Evolutionary conservation across 176 grass and related monocot species (phyloP), one percentile per base, ranked within the genome.

Genomic region (Avena insularis): DNA sequence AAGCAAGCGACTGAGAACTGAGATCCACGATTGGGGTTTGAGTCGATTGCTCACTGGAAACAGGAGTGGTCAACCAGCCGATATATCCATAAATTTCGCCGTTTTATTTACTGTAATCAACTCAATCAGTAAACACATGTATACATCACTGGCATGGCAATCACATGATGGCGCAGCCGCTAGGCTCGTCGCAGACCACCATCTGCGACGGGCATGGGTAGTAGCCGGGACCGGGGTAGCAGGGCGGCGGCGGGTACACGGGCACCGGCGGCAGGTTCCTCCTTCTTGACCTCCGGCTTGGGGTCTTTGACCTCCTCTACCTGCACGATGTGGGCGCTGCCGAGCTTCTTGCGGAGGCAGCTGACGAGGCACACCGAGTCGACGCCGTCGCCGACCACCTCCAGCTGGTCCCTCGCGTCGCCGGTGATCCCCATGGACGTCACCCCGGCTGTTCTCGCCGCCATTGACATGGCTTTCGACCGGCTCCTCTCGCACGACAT

Each of bases 401-500:
- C 80, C 27, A 90, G 71, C 15, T 60, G 83, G 19, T 87, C 78
- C 74, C 66, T 87, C n/a, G 73, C 43, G 8, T 90, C 80, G 3
- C 84, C 81, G 35, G 79, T 60, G 14, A 92, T 4, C 1, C 12
- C 12, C 3, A 92, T 36, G 0, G 84, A 85, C 7, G 20, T 69
- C 14, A 84, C 80, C 16, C 91, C 84, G 75, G 40, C 62, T 17
- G 46, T 48, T 10, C 46, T 10, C 9, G 46, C 46, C 46, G 46
- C 46, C 46, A 48, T 48, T 9, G 46, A 48, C 46, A 48, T 48
- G 46, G 91, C 83, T 20, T 89, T 89, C 8, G 36, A 31, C 58
- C 83, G 79, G 64, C 70, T 23, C n/a, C 78, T 88, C 4, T 93
- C 88, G 62, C 82, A 83, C 14, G 81, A 15, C 83, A 93, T 89